Evolutionary conservation across 305 asterid species (phyloP).

Genomic region (Fraxinus nigra): DNA sequence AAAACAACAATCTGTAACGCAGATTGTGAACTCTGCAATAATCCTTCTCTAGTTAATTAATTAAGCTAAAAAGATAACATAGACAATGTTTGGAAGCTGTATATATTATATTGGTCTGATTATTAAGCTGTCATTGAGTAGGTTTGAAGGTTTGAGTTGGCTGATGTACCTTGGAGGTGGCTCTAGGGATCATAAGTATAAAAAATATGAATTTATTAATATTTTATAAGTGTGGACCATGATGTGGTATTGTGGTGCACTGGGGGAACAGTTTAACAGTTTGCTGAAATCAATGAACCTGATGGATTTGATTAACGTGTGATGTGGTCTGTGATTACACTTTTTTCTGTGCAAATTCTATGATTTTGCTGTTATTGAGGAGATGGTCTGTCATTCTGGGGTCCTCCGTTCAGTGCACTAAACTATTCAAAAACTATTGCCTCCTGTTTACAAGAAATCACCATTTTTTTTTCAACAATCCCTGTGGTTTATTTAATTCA

Average conservation of each 20-base stretch:
- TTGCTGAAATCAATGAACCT: conserved; percentile 68
- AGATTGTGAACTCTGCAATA: not conserved
- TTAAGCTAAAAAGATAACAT: not conserved
- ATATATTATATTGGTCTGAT: not conserved
- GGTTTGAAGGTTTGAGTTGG: conserved; percentile 29
- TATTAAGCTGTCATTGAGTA: conserved; percentile 34
- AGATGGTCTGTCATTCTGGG: conserved; percentile 38
- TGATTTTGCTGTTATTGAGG: conserved; percentile 54
- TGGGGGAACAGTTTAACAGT: conserved; percentile 52
- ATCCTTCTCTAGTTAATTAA: not conserved
- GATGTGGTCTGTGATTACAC: conserved; percentile 21
- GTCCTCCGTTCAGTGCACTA: not conserved
- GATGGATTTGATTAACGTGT: conserved; percentile 37
- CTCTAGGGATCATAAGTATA: not conserved
- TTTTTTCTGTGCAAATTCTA: conserved; percentile 27
- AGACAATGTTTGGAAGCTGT: not conserved
- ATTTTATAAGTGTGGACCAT: conserved; percentile 36
- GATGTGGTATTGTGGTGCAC: conserved; percentile 49
- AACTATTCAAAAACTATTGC: not conserved
- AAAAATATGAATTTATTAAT: no score
- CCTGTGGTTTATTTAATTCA: not conserved
- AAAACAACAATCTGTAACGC: not conserved
- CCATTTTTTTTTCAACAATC: conserved; percentile 16
- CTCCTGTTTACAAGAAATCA: not conserved
- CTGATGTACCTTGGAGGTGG: not conserved